Evolutionary conservation across 1,284 basidiomycete species (phyloP).

Genomic region (Puccinia coronata): DNA sequence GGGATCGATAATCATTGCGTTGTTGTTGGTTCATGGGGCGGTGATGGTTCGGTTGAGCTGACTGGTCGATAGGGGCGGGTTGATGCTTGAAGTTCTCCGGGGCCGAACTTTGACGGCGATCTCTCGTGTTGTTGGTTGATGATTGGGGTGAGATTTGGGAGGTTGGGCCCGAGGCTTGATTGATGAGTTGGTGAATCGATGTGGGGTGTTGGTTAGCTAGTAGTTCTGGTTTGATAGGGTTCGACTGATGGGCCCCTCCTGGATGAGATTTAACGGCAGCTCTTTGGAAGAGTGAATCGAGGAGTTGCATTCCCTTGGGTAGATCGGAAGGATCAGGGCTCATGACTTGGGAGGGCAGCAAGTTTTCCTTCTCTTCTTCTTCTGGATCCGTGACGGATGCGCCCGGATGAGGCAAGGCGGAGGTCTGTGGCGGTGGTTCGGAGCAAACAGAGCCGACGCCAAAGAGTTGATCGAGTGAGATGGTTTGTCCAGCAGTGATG

Average conservation of each 20-base stretch:
- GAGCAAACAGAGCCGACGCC: conserved; percentile 33
- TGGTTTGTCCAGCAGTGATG: conserved; percentile 36
- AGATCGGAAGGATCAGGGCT: conserved; percentile 44
- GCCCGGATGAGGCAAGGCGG: conserved; percentile 28
- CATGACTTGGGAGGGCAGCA: conserved; percentile 17
- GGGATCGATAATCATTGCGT: neutral
- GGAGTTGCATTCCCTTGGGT: conserved; percentile 42
- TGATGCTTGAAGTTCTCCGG: conserved; percentile 33
- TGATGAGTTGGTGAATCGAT: conserved; percentile 30
- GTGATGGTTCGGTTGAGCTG: neutral
- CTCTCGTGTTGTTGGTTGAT: neutral
- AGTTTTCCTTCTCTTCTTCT: neutral
- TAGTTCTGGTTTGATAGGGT: neutral
- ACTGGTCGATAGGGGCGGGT: neutral
- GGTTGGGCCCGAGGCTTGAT: neutral
- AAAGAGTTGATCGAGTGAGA: conserved; percentile 44
- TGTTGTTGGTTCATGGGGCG: neutral
- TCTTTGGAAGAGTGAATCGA: conserved; percentile 40
- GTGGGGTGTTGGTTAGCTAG: conserved; percentile 8
- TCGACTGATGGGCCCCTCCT: neutral
- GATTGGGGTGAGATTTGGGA: neutral
- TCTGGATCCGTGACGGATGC: conserved; percentile 12
- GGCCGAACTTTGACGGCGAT: neutral
- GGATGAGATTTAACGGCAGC: conserved; percentile 32
- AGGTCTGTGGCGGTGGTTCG: conserved; percentile 27